A percentile compares a stretch with the other conserved stretches of the same genome.
Evolutionary conservation across 768 basidiomycete genomes (phyloP).

Genomic region (Kwoniella dendrophila): DNA sequence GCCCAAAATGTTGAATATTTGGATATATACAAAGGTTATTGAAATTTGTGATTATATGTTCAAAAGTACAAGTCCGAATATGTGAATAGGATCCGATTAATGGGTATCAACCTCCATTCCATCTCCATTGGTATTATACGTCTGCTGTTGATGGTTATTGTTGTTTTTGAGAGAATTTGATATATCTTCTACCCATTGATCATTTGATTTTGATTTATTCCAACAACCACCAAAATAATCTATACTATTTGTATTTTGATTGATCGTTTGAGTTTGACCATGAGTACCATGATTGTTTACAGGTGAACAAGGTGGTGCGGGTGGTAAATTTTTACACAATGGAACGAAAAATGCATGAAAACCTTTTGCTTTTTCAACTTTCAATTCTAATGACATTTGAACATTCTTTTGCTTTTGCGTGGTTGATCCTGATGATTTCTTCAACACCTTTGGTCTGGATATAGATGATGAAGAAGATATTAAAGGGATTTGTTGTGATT

Average conservation of each 20-base stretch:
- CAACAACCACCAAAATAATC: constrained; percentile 24
- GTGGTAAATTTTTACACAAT: constrained; percentile 32
- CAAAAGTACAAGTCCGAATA: too few species aligned
- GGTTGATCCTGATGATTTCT: constrained; percentile 21
- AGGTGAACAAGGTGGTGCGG: constrained; percentile 44
- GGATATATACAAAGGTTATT: too few species aligned
- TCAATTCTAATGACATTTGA: constrained; percentile 38
- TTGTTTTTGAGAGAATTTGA: background rate
- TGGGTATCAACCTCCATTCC: constrained; percentile 15
- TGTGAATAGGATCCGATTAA: background rate
- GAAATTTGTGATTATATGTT: too few species aligned
- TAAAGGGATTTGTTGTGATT: background rate
- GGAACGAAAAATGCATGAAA: constrained; percentile 48
- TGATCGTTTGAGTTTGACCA: background rate
- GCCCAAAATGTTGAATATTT: too few species aligned
- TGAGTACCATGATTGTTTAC: constrained; percentile 23
- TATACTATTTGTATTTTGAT: background rate
- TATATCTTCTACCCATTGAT: constrained; percentile 25
- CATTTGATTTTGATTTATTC: constrained; percentile 10
- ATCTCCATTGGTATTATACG: background rate
- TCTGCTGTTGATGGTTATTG: background rate
- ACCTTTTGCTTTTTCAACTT: constrained; percentile 44
- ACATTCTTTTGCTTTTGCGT: constrained; percentile 35
- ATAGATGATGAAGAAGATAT: background rate
- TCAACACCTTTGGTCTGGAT: constrained; percentile 4